Evolutionary conservation across 768 basidiomycete genomes (phyloP).

Genomic region (Tubosaeta sp.): DNA sequence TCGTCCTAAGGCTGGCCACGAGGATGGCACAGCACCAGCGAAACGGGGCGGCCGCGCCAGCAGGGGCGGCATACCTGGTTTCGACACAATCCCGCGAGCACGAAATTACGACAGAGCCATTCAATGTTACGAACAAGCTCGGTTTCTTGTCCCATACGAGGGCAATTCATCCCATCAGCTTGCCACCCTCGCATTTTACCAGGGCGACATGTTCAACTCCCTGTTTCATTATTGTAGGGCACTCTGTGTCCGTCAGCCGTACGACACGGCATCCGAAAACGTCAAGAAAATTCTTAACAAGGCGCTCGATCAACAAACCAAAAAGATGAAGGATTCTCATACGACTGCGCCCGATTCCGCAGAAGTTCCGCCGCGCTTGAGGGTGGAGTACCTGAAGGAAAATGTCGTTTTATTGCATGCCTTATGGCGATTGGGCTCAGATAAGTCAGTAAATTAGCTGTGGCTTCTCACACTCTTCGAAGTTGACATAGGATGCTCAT

Average conservation of each 20-base stretch:
- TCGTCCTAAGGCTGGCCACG: conserved; percentile 62
- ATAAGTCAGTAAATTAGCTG: conserved; percentile 46
- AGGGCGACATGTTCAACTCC: conserved; percentile 75
- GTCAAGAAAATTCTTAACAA: conserved; percentile 67
- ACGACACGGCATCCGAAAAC: conserved; percentile 85
- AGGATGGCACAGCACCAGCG: conserved; percentile 42
- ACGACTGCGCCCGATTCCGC: conserved; percentile 28
- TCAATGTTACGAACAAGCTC: conserved; percentile 82
- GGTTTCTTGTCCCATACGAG: conserved; percentile 76
- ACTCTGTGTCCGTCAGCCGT: conserved; percentile 80
- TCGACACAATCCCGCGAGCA: conserved; percentile 49
- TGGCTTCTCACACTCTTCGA: neutral
- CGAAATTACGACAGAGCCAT: conserved; percentile 73
- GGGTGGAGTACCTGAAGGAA: conserved; percentile 66
- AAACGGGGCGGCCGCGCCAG: conserved; percentile 43
- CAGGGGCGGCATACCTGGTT: conserved; percentile 42
- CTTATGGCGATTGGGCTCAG: conserved; percentile 52
- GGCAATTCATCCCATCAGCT: conserved; percentile 97
- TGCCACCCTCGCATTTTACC: conserved; percentile 85
- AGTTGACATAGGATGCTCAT: conserved; percentile 4
- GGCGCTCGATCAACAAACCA: conserved; percentile 56
- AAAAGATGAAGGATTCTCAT: conserved; percentile 38
- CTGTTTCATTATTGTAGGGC: conserved; percentile 89
- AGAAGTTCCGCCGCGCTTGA: conserved; percentile 43
- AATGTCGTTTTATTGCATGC: conserved; percentile 75